Conservation (phyloP, 2,329 filamentous ascomycete species). For the Curvularia eragrostidis region DNA sequence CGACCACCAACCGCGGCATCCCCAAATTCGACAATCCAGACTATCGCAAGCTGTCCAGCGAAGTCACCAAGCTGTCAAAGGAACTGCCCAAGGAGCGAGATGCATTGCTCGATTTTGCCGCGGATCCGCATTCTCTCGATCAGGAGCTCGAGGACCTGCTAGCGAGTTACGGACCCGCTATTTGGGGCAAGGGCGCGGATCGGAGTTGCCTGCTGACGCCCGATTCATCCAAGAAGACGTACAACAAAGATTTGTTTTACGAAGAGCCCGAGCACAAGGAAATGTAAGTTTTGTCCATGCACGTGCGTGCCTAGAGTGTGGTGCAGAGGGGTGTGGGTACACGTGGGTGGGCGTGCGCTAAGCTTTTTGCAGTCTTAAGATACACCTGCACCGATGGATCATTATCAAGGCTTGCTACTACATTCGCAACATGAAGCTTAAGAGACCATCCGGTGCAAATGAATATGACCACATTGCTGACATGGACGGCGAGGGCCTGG, state of each 20-base stretch:
- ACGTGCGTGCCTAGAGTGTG: background rate
- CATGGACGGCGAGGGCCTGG: conserved; percentile 36
- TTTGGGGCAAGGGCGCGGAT: conserved; percentile 46
- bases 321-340: background rate
- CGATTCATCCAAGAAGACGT: conserved; percentile 45
- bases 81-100: conserved; percentile 48
- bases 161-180: conserved; percentile 40
- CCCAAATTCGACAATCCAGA: conserved; percentile 50
- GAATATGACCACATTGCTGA: conserved; percentile 43
- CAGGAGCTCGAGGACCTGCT: conserved; percentile 45
- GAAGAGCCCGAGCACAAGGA: conserved; percentile 44
- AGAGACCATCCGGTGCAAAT: conserved; percentile 39
- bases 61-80: conserved; percentile 46
- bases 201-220: conserved; percentile 43
- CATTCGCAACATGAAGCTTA: conserved; percentile 49
- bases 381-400: conserved; percentile 49
- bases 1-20: conserved; percentile 48
- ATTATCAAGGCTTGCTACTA: conserved; percentile 51
- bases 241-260: conserved; percentile 43
- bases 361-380: conserved; percentile 38
- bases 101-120: conserved; percentile 47
- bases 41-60: conserved; percentile 46
- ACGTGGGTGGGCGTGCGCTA: conserved; percentile 17
- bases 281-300: conserved; percentile 32
- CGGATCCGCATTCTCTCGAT: conserved; percentile 41